Evolutionary conservation across 768 basidiomycete genomes (phyloP), one percentile per base, ranked within the genome.

Genomic region (Lyophyllum decastes): DNA sequence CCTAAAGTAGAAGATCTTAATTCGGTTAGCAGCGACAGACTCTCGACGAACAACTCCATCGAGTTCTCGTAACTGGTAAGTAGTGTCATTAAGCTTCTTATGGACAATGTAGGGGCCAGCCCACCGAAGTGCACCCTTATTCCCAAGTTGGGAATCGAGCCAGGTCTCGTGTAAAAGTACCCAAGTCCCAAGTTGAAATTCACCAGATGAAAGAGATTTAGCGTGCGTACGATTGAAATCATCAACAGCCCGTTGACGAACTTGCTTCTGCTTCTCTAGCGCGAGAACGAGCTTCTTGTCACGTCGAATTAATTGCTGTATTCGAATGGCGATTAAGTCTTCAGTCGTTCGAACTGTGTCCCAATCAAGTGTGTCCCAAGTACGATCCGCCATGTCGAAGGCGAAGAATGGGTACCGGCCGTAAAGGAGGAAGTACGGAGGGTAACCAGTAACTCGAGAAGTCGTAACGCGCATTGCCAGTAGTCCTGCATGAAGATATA

Each of bases 351-450:
- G n/a, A n/a, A n/a, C n/a, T n/a, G n/a, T n/a, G n/a, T n/a, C n/a
- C n/a, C n/a, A n/a, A n/a, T n/a, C n/a, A n/a, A n/a, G n/a, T n/a
- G n/a, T n/a, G n/a, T n/a, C n/a, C n/a, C n/a, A n/a, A n/a, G n/a
- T n/a, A n/a, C n/a, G n/a, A n/a, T n/a, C n/a, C n/a, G n/a, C n/a
- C n/a, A n/a, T n/a, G n/a, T n/a, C n/a, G n/a, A n/a, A n/a, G n/a
- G n/a, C n/a, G n/a, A n/a, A n/a, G n/a, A n/a, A n/a, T 62, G 2
- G 55, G 21, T 49, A 38, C 0, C 47, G 22, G 0, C 74, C 68
- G 47, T 75, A 70, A 0, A 69, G 43, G 6, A 76, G 57, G 33
- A 61, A 73, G 73, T n/a, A n/a, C n/a, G n/a, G n/a, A n/a, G n/a
- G n/a, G n/a, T n/a, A n/a, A n/a, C n/a, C n/a, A n/a, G n/a, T 75